These are phyloP conservation scores for Yamadazyma jaroonii DNA, from an alignment of 1,139 yeast species.

Conservation along the genomic window DNA sequence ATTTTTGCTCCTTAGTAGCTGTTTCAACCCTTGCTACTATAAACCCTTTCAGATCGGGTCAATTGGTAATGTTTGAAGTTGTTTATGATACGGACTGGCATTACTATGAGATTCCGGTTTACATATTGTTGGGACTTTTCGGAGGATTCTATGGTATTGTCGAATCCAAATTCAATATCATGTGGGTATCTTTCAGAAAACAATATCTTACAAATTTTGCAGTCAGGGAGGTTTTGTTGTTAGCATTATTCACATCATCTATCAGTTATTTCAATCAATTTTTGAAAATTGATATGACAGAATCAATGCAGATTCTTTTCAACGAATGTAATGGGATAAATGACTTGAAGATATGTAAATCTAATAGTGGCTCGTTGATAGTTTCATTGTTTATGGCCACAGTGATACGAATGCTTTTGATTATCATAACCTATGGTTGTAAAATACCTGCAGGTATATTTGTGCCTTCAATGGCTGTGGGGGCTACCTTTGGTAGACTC, in stretches of 20 bases:
- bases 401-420: constrained; percentile 62
- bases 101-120: constrained; percentile 78
- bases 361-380: constrained; percentile 35
- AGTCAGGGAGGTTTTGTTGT: constrained; percentile 64
- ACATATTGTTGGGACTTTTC: constrained; percentile 74
- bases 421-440: constrained; percentile 84
- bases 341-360: constrained; percentile 45
- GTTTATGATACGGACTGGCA: constrained; percentile 85
- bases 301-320: constrained; percentile 85
- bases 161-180: constrained; percentile 74
- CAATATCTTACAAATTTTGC: constrained; percentile 57
- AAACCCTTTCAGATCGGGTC: constrained; percentile 94
- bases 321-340: constrained; percentile 68
- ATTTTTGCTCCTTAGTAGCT: constrained; percentile 87
- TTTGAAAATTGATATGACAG: constrained; percentile 87
- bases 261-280: constrained; percentile 84
- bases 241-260: constrained; percentile 70
- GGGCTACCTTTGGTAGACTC: constrained; percentile 90
- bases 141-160: constrained; percentile 90
- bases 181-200: constrained; percentile 78
- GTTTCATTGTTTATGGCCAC: constrained; percentile 70
- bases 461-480: constrained; percentile 96
- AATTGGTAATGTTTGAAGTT: constrained; percentile 87
- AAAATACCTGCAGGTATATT: constrained; percentile 95
- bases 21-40: constrained; percentile 72